Evolutionary conservation across 441 rosid species (phyloP), one percentile per base, ranked within the genome.

Genomic region (Erodium chrysanthum): DNA sequence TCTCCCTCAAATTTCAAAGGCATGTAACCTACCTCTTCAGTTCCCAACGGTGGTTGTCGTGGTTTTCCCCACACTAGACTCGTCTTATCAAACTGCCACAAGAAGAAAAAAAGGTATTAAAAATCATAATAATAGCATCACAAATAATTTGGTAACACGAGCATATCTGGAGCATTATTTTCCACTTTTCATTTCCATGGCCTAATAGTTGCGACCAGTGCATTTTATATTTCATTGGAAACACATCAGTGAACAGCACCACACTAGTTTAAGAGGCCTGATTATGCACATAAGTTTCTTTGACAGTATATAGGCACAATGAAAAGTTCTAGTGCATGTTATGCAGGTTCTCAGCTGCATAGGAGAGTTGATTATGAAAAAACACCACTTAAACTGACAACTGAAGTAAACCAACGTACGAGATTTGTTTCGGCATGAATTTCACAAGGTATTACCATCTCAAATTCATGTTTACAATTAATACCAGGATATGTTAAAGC

Each of bases 1-100:
- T 64, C n/a, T 37, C 14, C 27, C 37, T 18, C 64, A 3, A 56
- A 52, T 20, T 22, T 23, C 11, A 0, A 59, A 22, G 15, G 56
- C 68, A 68, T 18, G 9, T 33, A 42, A 54, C 77, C 76, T 75
- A 95, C 99, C 96, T 90, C 98, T 75, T 82, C 84, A 63, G 60
- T 73, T 17, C 86, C 85, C 80, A 92, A 77, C 14, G 92, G 91
- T 31, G 89, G 78, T 71, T 88, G 97, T 77, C 99, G 81, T 64
- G 97, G 96, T 71, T 92, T 85, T 66, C 99, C 98, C 98, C 97
- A 95, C 46, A 86, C 88, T 73, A 95, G 84, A 33, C 93, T 72
- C 35, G 82, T 61, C 70, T 92, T 86, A 76, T 88, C 89, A 65
- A 88, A 76, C 99, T 95, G 93, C 82, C 77, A 80, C 75, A 65